Evolutionary conservation across 495 filamentous ascomycete species (phyloP).

Genomic region (Barbatosphaeria neglecta): DNA sequence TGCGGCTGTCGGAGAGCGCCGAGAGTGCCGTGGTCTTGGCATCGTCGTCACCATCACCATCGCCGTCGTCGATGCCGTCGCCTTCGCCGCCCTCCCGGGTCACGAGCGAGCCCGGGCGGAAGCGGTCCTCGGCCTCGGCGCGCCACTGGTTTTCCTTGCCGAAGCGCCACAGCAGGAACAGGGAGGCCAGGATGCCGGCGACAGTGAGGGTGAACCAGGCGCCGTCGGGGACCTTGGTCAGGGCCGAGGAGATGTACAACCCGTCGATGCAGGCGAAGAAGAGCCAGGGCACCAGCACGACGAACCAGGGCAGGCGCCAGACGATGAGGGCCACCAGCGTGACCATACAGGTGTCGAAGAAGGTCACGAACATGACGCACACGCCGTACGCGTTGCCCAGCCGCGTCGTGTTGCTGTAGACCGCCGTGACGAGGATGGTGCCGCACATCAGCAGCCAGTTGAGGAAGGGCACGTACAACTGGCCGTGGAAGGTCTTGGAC

Average conservation of each 20-base stretch:
- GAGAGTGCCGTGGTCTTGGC: too few species aligned
- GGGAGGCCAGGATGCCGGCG: conserved; percentile 40
- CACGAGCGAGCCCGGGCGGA: conserved; percentile 36
- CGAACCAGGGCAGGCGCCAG: conserved; percentile 45
- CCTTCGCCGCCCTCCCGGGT: conserved; percentile 15
- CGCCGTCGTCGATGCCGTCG: too few species aligned
- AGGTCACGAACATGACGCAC: conserved; percentile 65
- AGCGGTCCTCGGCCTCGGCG: conserved; percentile 49
- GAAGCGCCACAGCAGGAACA: conserved; percentile 63
- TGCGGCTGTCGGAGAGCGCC: too few species aligned
- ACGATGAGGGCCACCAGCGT: conserved; percentile 55
- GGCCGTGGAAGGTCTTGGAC: conserved; percentile 52
- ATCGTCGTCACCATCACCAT: too few species aligned
- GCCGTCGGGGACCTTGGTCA: conserved; percentile 58
- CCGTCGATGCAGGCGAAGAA: conserved; percentile 51
- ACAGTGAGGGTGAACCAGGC: conserved; percentile 66
- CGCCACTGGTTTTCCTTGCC: conserved; percentile 66
- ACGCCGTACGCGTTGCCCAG: conserved; percentile 41
- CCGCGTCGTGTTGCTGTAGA: conserved; percentile 55
- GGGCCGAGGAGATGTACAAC: conserved; percentile 51
- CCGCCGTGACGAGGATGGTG: conserved; percentile 58
- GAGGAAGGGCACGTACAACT: conserved; percentile 58
- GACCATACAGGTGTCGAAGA: conserved; percentile 62
- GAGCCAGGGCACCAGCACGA: conserved; percentile 51
- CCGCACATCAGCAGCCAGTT: conserved; percentile 69